Evolutionary conservation across 164 flowering plant species (phyloP).

Genomic region (Buxus sempervirens): DNA sequence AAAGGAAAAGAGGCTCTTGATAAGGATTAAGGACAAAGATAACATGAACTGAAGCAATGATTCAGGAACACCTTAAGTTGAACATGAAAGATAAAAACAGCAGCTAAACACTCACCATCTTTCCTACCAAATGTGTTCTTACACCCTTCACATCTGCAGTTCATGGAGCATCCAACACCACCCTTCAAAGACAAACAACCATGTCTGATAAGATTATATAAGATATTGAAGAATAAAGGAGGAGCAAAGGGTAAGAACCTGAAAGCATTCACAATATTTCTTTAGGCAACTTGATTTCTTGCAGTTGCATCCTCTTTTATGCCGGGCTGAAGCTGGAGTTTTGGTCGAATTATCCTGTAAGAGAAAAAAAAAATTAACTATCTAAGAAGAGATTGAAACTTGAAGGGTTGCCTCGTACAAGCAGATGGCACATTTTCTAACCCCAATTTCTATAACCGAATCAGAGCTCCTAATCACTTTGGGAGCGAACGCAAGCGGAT

Average conservation of each 20-base stretch:
- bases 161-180: slow-evolving; percentile 94
- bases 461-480: slow-evolving; percentile 50
- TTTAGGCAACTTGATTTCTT: slow-evolving; percentile 93
- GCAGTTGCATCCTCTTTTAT: slow-evolving; percentile 99
- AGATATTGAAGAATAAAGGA: slow-evolving; percentile 9
- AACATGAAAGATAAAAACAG: neutral
- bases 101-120: slow-evolving; percentile 56
- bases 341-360: slow-evolving; percentile 73
- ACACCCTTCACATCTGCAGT: slow-evolving; percentile 97
- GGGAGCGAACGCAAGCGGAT: slow-evolving; percentile 82
- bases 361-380: neutral
- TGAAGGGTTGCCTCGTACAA: neutral
- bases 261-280: slow-evolving; percentile 99
- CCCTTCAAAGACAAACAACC: slow-evolving; percentile 45
- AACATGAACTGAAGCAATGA: neutral
- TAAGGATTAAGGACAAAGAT: neutral
- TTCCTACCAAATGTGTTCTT: slow-evolving; percentile 72
- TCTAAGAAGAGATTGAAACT: slow-evolving; percentile 2
- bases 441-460: slow-evolving; percentile 34
- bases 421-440: slow-evolving; percentile 15
- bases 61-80: neutral
- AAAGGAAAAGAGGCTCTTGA: neutral
- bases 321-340: slow-evolving; percentile 95
- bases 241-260: slow-evolving; percentile 47
- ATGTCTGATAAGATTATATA: slow-evolving; percentile 15